Percentiles rank a stretch among this genome's conserved stretches.
Conservation (phyloP, 176 grass and related monocot species). For the Cocos nucifera region DNA sequence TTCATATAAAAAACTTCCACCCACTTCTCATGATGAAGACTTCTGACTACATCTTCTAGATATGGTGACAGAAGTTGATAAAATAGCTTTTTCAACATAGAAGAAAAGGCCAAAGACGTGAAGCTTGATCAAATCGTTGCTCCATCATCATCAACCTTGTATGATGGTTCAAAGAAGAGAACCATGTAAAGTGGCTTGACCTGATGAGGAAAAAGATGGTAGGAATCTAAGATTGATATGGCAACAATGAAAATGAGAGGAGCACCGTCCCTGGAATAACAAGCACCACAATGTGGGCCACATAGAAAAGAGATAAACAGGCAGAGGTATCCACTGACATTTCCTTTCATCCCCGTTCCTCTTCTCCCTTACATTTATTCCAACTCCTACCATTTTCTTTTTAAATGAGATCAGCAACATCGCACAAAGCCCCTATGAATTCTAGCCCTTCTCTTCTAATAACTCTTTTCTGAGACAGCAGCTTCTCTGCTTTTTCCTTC, state of each 20-base stretch:
- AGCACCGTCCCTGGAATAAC: neutral
- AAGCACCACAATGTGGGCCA: neutral
- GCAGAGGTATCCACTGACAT: neutral
- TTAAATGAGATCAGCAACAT: slow-evolving; percentile 12
- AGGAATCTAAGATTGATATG: slow-evolving; percentile 8
- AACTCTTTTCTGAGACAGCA: neutral
- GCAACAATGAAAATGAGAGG: neutral
- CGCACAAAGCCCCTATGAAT: neutral
- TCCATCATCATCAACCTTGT: slow-evolving; percentile 10
- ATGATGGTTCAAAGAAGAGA: slow-evolving; percentile 6
- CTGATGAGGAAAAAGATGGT: slow-evolving; percentile 4
- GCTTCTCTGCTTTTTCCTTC: neutral
- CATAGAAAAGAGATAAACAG: neutral
- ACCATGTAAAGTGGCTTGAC: slow-evolving; percentile 14
- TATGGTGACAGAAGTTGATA: too few relatives aligned
- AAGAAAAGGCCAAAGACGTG: too few relatives aligned
- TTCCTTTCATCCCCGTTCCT: neutral
- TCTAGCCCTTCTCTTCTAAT: neutral
- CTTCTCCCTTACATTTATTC: slow-evolving; percentile 5
- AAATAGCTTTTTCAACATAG: too few relatives aligned
- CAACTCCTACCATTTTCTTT: neutral
- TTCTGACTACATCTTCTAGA: too few relatives aligned
- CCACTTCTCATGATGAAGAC: too few relatives aligned
- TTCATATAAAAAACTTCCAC: too few relatives aligned
- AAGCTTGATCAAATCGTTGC: too few relatives aligned